Evolutionary conservation across 306 rosid species (phyloP), one percentile per base, ranked within the genome.

Genomic region (Spatholobus suberectus): DNA sequence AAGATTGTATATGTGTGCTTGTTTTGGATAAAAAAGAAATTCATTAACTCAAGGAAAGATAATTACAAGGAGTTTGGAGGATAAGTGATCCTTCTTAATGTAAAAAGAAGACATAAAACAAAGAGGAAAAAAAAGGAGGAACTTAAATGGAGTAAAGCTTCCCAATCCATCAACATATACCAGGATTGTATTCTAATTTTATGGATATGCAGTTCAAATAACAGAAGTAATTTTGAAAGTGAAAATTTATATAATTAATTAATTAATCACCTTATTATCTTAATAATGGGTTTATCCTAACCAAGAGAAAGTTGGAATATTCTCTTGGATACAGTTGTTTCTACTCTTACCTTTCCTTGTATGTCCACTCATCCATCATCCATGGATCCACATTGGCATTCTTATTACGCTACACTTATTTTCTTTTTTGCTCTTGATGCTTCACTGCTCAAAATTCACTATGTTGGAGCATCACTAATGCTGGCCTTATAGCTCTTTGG

Each of bases 51-150:
- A 24, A 21, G 32, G 35, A 34, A 83, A 69, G 57, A 46, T 51
- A 63, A 18, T 26, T 74, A 38, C 67, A 34, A 43, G 49, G 72
- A 52, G 23, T 82, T 75, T 75, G 35, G 78, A 44, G 43, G 66
- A 35, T 70, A 77, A 37, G 24, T 24, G 59, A 29, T 59, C 54
- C 66, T 59, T 35, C 57, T 69, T 59, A 58, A n/a, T 20, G 34
- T 68, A 44, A 44, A 82, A 43, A 14, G 73, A 57, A 43, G 78
- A 57, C 55, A 49, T 51, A 67, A 58, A 72, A 41, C 5, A 35
- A 34, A 40, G 34, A 57, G 34, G 4, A 24, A 77, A 44, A 43
- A n/a, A 14, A 43, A 29, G 44, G 26, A 63, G 14, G 59, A 69
- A 43, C 78, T 43, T 17, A 23, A 57, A 46, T 55, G 43, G 66